Percentiles rank a stretch among this genome's conserved stretches.
phyloP scores from a whole-genome alignment of 2,329 filamentous ascomycete species.

The Penicillium capsulatum region DNA sequence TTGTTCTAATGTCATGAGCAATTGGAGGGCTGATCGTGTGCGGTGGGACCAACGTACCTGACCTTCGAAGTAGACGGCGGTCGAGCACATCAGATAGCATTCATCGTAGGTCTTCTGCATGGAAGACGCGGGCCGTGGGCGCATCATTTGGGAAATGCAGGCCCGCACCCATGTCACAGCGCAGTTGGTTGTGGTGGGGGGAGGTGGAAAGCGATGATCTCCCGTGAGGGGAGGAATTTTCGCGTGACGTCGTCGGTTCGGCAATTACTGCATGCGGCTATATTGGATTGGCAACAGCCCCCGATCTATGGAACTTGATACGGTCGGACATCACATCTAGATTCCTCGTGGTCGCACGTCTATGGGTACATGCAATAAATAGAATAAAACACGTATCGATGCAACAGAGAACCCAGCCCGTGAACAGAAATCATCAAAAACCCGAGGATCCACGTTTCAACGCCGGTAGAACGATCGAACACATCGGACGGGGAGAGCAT shows the following conservation, averaged over 20 bases:
- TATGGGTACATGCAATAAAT: conserved; percentile 27
- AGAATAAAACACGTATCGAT: conserved; percentile 20
- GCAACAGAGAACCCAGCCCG: conserved; percentile 22
- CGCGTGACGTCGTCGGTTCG: conserved; percentile 33
- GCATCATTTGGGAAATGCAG: conserved; percentile 43
- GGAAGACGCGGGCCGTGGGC: conserved; percentile 60
- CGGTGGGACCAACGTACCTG: conserved; percentile 55
- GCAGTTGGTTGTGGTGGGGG: conserved; percentile 15
- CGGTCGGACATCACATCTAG: conserved; percentile 19
- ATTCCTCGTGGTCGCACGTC: conserved; percentile 22
- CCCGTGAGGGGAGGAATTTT: conserved; percentile 24
- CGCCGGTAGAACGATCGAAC: conserved; percentile 17
- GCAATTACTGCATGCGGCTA: conserved; percentile 6
- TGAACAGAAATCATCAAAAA: conserved; percentile 11
- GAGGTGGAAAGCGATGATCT: conserved; percentile 21
- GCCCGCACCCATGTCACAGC: conserved; percentile 22
- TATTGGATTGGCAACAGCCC: background rate
- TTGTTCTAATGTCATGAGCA: conserved; percentile 62
- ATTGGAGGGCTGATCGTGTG: conserved; percentile 4
- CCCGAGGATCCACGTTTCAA: conserved; percentile 15
- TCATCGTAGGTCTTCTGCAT: conserved; percentile 98
- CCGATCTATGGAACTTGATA: background rate
- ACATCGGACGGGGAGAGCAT: conserved; percentile 10
- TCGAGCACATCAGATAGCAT: conserved; percentile 90
- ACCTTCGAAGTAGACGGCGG: conserved; percentile 91